Percentiles rank a stretch among this genome's conserved stretches.
Evolutionary conservation across 2,329 filamentous ascomycete species (phyloP).

Genomic region (Hymenoscyphus linearis): DNA sequence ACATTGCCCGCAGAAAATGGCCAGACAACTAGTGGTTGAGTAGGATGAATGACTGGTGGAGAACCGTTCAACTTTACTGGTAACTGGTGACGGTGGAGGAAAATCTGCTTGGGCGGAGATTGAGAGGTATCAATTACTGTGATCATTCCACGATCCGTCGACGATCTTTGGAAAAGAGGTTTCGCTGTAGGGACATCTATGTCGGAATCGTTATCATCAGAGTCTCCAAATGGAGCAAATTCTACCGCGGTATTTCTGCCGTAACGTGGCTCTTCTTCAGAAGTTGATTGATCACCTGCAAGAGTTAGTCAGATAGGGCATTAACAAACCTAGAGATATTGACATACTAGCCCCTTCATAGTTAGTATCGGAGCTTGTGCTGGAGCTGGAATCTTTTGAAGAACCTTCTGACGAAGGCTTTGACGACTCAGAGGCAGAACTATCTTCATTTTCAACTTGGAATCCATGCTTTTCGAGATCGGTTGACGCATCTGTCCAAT

Average conservation of each 20-base stretch:
- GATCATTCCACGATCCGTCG: neutral
- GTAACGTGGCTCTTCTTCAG: neutral
- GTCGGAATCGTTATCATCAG: neutral
- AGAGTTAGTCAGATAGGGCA: neutral
- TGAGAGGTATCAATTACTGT: neutral
- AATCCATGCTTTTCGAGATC: neutral
- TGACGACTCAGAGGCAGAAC: neutral
- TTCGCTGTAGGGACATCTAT: neutral
- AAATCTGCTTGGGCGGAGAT: neutral
- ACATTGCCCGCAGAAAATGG: neutral
- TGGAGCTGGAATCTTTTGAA: neutral
- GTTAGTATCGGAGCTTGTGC: neutral
- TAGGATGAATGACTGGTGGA: neutral
- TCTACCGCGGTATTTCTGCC: neutral
- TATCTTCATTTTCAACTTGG: neutral
- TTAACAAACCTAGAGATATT: neutral
- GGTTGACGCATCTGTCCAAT: neutral
- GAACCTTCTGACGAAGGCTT: neutral
- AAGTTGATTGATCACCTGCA: neutral
- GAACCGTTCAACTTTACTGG: neutral
- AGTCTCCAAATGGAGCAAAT: slow-evolving; percentile 1
- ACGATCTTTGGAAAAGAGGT: neutral
- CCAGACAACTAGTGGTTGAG: neutral
- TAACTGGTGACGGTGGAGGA: neutral
- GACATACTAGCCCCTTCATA: neutral